phyloP scores from a whole-genome alignment of 1,284 basidiomycete genomes.

The Hymenochaete sp. region DNA sequence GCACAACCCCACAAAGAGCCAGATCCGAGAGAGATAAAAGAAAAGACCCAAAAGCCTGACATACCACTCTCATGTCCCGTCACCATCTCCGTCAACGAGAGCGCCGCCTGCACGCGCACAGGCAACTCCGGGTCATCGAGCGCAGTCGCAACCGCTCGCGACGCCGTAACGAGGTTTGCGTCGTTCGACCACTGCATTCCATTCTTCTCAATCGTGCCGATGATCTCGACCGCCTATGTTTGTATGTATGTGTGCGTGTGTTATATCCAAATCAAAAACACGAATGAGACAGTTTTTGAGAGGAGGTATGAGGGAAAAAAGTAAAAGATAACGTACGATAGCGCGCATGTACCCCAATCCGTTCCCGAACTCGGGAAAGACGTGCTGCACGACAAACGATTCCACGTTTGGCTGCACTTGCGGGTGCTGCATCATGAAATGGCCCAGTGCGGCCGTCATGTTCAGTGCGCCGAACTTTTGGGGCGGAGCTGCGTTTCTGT shows the following conservation, averaged over 20 bases:
- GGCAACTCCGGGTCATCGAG: constrained; percentile 75
- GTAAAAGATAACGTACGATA: constrained; percentile 45
- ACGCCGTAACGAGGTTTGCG: constrained; percentile 55
- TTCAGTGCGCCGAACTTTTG: constrained; percentile 79
- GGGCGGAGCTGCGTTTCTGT: constrained; percentile 44
- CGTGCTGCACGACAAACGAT: constrained; percentile 62
- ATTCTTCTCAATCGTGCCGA: constrained; percentile 62
- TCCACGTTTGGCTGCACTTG: constrained; percentile 72
- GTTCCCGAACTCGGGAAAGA: constrained; percentile 61
- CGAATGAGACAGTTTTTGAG: background rate
- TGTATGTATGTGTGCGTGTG: background rate
- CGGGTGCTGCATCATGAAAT: constrained; percentile 73
- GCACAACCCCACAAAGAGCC: background rate
- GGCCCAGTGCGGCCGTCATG: constrained; percentile 67
- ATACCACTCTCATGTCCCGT: constrained; percentile 53
- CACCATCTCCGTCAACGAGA: constrained; percentile 75
- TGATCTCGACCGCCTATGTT: constrained; percentile 67
- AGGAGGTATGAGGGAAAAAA: background rate
- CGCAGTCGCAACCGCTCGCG: constrained; percentile 49
- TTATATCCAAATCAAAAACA: background rate
- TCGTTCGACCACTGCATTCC: constrained; percentile 58
- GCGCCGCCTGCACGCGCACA: constrained; percentile 76
- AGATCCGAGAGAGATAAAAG: background rate
- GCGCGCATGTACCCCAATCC: constrained; percentile 65
- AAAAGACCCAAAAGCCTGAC: too few species aligned